Conservation (phyloP, 208 protist species). For the Leishmania guyanensis region DNA sequence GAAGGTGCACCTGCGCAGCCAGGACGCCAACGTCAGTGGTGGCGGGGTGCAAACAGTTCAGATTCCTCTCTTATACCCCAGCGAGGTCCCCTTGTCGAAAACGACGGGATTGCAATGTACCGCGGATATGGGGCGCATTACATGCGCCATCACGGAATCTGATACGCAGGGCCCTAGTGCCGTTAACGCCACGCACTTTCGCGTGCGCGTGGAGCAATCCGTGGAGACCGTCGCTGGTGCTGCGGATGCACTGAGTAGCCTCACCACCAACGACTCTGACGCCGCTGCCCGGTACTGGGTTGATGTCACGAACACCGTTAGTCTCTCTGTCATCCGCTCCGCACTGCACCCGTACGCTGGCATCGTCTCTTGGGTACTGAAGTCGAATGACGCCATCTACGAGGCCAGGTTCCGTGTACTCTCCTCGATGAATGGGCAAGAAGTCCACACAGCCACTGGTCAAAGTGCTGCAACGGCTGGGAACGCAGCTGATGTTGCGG, state of each 20-base stretch:
- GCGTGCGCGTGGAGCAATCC: conserved; percentile 29
- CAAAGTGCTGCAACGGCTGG: background rate
- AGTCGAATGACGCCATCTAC: conserved; percentile 32
- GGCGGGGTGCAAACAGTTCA: conserved; percentile 13
- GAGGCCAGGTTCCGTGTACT: conserved; percentile 14
- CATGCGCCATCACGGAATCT: conserved; percentile 38
- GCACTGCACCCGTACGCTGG: conserved; percentile 23
- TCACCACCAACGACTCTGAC: background rate
- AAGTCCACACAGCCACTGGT: conserved; percentile 1
- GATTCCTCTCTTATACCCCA: conserved; percentile 45
- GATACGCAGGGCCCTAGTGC: conserved; percentile 35
- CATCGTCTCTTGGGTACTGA: conserved; percentile 32
- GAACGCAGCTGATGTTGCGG: conserved; percentile 30
- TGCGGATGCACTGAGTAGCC: background rate
- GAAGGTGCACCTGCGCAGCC: conserved; percentile 20
- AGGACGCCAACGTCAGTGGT: background rate
- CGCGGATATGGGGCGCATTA: conserved; percentile 31
- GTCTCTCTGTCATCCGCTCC: conserved; percentile 5
- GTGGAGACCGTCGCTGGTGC: conserved; percentile 2
- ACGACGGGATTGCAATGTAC: conserved; percentile 35
- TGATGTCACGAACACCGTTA: conserved; percentile 8
- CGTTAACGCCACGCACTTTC: conserved; percentile 40
- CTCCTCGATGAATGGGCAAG: conserved; percentile 18
- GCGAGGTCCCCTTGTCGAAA: conserved; percentile 27
- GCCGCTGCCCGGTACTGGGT: background rate